These are phyloP conservation scores for Talaromyces pinophilus DNA, from an alignment of 2,329 filamentous ascomycete species.

Conservation along the genomic window DNA sequence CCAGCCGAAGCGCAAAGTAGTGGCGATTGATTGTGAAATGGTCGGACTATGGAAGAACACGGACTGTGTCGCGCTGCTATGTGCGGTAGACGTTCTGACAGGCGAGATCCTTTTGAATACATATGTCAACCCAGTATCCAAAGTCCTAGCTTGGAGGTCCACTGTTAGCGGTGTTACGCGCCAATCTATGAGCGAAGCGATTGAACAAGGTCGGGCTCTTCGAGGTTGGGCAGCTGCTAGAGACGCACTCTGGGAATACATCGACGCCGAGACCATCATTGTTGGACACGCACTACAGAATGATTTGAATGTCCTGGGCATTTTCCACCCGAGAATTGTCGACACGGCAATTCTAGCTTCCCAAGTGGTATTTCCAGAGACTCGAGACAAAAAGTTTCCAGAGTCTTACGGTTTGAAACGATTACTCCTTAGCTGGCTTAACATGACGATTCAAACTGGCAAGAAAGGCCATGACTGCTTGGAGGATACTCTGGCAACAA, in stretches of 20 bases:
- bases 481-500: constrained; percentile 53
- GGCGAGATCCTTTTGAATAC: constrained; percentile 50
- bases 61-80: constrained; percentile 41
- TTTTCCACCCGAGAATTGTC: constrained; percentile 47
- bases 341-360: constrained; percentile 49
- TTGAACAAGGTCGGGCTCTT: constrained; percentile 35
- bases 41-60: constrained; percentile 37
- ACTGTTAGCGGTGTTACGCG: constrained; percentile 44
- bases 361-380: constrained; percentile 30
- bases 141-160: constrained; percentile 43
- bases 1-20: constrained; percentile 29
- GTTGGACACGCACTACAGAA: constrained; percentile 52
- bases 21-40: constrained; percentile 56
- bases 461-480: constrained; percentile 50
- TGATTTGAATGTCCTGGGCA: constrained; percentile 49
- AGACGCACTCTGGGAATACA: constrained; percentile 43
- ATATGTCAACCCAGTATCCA: constrained; percentile 42
- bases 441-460: constrained; percentile 38
- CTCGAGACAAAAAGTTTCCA: constrained; percentile 13
- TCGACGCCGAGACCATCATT: constrained; percentile 50
- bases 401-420: constrained; percentile 3
- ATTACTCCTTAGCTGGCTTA: constrained; percentile 37
- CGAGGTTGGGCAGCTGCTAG: constrained; percentile 49
- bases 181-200: constrained; percentile 36
- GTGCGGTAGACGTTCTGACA: constrained; percentile 50